Base-by-base conservation (phyloP, 192 early-diverging fungal species). In the Coemansia sp. region DNA sequence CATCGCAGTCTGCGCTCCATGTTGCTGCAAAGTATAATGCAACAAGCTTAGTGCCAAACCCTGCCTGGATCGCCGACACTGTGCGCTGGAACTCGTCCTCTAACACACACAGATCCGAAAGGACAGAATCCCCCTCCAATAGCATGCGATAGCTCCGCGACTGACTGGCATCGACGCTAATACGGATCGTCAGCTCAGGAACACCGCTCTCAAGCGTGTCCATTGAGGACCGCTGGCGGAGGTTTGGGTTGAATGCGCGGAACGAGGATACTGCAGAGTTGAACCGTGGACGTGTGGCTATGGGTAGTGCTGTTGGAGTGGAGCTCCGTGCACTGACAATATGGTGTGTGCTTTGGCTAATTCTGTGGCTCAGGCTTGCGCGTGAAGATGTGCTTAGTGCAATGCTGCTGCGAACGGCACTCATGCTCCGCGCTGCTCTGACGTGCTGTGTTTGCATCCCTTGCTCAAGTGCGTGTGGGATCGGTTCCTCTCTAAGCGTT, bases 1-100 rank as follows among this genome's bases (percentile, higher is more conserved):
- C 77, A 68, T 79, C 77, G 67, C 77, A 79, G 49, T 79, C 77
- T 18, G 77, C 71, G 56, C 77, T 79, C 77, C 77, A 79, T 23
- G 77, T 70, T 3, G 77, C 77, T n/a, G 67, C 77, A 74, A 79
- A 79, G 35, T 79, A 79, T 42, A 79, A 35, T 5, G 46, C 71
- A 8, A 79, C 53, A 16, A 79, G 64, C 58, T 70, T 73, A 18
- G 40, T 30, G 28, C 68, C 64, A 46, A 79, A 63, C 21, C 68
- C 64, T 10, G 71, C 71, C 33, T 67, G 71, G 30, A 66, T 42
- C 9, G 66, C 53, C 33, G 66, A 59, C 6, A 74, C 71, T 5
- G 65, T 46, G 51, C 68, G 71, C 68, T 79, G 77, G 51, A 63
- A 46, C 58, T 79, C 77, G 68, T 79, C 68, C 58, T 79, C 71